Evolutionary conservation across 2,329 filamentous ascomycete species (phyloP), one percentile per base, ranked within the genome.

Genomic region (Aurifilum marmelostoma): DNA sequence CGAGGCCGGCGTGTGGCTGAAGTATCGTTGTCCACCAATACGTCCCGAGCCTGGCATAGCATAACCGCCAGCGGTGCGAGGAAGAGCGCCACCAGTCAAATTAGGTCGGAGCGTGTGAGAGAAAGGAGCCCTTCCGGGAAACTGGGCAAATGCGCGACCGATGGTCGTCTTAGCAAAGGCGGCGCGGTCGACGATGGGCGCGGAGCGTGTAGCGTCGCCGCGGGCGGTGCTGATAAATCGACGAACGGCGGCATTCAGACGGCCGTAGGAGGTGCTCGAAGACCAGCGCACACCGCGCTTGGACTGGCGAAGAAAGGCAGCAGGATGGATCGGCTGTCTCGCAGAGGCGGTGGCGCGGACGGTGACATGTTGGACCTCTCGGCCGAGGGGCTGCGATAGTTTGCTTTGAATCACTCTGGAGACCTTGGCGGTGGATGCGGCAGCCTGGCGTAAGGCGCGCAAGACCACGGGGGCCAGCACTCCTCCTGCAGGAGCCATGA

Each of bases 31-130:
- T 59, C 91, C 92, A 73, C 92, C 89, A 69, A 88, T 79, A 61
- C 89, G 85, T 41, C 90, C 91, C 63, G 89, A 88, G 39, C 92
- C 92, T 67, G 86, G 81, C 52, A 92, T 82, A 72, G 85, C 85
- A 77, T 99, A 99, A n/a, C 96, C 96, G 73, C 95, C 94, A 9
- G 94, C 92, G 52, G 92, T 93, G 68, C 95, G 89, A 43, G 92
- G 90, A 59, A 97, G 82, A 32, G 93, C 90, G 56, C 95, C 94
- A 62, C 94, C 95, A 0, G 94, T 97, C 72, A 98, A 83, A 77
- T 97, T 98, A 2, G 96, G 96, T 47, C 96, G 91, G 47, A 99
- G 88, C 1, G 94, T 91, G 64, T 90, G 93, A 4, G 94, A 92
- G 78, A 98, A 98, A 0, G 95, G 95, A 39, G 94, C 90, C 64